phyloP scores from a whole-genome alignment of 2,329 filamentous ascomycete genomes.

The Epichloe scottii region DNA sequence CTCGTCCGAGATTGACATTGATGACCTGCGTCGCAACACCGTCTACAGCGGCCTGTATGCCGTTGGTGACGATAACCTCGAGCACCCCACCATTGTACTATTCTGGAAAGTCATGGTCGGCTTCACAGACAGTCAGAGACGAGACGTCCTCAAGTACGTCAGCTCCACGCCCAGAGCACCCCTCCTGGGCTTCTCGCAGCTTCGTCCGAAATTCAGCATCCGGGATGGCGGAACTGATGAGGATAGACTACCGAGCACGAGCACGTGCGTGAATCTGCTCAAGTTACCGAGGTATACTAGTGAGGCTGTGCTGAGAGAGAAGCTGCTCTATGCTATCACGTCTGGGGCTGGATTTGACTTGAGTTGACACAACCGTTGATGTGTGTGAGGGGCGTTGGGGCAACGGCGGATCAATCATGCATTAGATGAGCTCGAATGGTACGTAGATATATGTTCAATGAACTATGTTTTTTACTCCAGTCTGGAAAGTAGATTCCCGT shows the following conservation, averaged over 20 bases:
- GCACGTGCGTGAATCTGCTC: conserved; percentile 88
- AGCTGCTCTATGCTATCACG: conserved; percentile 80
- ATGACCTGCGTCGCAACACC: conserved; percentile 75
- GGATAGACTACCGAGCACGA: conserved; percentile 81
- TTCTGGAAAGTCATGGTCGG: conserved; percentile 85
- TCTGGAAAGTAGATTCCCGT: too few relatives aligned
- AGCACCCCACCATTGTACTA: conserved; percentile 73
- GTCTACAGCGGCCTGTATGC: conserved; percentile 77
- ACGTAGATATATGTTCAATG: too few relatives aligned
- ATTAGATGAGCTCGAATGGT: background rate
- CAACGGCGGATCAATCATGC: background rate
- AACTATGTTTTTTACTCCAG: too few relatives aligned
- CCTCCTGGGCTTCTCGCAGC: conserved; percentile 72
- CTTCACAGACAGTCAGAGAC: conserved; percentile 62
- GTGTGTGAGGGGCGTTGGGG: background rate
- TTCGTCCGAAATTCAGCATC: conserved; percentile 82
- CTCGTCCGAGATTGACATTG: conserved; percentile 71
- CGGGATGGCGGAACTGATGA: conserved; percentile 50
- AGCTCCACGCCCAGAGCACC: conserved; percentile 87
- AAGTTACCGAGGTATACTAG: conserved; percentile 77
- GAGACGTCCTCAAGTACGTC: conserved; percentile 88
- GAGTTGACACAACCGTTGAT: conserved; percentile 27
- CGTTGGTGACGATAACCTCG: conserved; percentile 75
- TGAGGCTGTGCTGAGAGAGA: conserved; percentile 54
- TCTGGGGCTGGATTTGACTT: conserved; percentile 89